Base-by-base conservation (phyloP, 306 rosid species). In the Aeschynomene evenia region DNA sequence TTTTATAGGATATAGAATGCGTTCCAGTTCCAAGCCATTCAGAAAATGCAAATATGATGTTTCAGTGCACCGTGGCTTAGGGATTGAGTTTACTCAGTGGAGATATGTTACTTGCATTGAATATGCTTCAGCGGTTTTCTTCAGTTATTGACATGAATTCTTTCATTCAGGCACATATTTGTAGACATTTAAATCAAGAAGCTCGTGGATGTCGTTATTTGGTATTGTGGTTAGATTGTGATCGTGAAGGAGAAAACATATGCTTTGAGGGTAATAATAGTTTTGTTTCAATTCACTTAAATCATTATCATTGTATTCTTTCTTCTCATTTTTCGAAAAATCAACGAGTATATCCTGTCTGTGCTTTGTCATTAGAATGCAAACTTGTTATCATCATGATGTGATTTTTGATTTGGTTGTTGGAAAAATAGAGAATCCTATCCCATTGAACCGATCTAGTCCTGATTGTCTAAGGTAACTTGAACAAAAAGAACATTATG, bases 141-240 rank as follows among this genome's bases (percentile, higher is more conserved):
- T 23, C 51, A 24, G 26, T 58, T 77, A 71, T 63, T 78, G 18
- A 81, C 60, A 78, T 76, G 40, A 37, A 13, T 5, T 60, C 34
- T 71, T 82, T 78, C 62, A 48, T 60, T 70, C 61, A 93, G 98
- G 97, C 97, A 3, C 98, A 86, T 77, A 93, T 93, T 51, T 74
- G 88, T 75, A 87, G 85, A 72, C 97, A 93, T 83, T 82, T 93
- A 62, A 86, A 79, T 73, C 96, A 89, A 85, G 98, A 90, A 88
- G 93, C 98, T 36, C 97, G 94, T 63, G 96, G 91, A 29, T 93
- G 87, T 79, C 84, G 66, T 77, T 67, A 81, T 84, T 71, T 93
- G 89, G 97, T 93, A 34, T 74, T 93, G 68, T 93, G 98, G 98
- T 77, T 93, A 83, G 98, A 93, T 78, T 90, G 98, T 78, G 98